phyloP scores from a whole-genome alignment of 1,284 basidiomycete species.

The Takashimella koratensis region DNA sequence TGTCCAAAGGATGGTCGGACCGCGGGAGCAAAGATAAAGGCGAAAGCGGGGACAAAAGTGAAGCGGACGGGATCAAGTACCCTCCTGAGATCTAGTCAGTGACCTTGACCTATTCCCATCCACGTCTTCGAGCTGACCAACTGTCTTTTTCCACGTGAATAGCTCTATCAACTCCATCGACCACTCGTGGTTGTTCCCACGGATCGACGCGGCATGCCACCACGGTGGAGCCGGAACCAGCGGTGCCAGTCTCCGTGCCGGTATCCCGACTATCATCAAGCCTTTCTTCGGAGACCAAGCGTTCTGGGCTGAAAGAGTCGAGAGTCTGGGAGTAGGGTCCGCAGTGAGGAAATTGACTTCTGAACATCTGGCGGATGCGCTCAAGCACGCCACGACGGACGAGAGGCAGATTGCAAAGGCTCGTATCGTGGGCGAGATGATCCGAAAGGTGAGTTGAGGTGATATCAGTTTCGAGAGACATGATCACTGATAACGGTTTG shows the following conservation, averaged over 20 bases:
- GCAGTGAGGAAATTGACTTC: constrained; percentile 80
- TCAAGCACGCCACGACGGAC: constrained; percentile 78
- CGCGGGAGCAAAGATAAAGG: constrained; percentile 61
- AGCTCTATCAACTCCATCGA: constrained; percentile 76
- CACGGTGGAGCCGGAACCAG: constrained; percentile 96
- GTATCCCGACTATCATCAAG: constrained; percentile 81
- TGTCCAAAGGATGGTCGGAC: constrained; percentile 98
- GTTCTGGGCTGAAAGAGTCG: constrained; percentile 94
- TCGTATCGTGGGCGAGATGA: constrained; percentile 72
- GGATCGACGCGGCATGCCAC: constrained; percentile 93
- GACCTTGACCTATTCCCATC: neutral
- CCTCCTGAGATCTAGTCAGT: constrained; percentile 65
- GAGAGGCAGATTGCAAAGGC: constrained; percentile 82
- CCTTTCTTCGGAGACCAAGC: constrained; percentile 98
- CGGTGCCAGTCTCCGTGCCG: constrained; percentile 75
- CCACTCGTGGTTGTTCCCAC: constrained; percentile 93
- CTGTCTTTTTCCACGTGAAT: neutral
- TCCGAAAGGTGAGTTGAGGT: constrained; percentile 61
- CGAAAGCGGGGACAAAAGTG: constrained; percentile 22
- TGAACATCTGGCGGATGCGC: constrained; percentile 69
- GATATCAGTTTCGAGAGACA: no score
- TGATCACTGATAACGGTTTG: no score
- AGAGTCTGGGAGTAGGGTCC: constrained; percentile 84
- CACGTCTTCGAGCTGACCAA: no score
- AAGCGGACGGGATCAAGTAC: constrained; percentile 52